Conservation (phyloP, 176 grass and related monocot genomes). For the Guadua angustifolia region DNA sequence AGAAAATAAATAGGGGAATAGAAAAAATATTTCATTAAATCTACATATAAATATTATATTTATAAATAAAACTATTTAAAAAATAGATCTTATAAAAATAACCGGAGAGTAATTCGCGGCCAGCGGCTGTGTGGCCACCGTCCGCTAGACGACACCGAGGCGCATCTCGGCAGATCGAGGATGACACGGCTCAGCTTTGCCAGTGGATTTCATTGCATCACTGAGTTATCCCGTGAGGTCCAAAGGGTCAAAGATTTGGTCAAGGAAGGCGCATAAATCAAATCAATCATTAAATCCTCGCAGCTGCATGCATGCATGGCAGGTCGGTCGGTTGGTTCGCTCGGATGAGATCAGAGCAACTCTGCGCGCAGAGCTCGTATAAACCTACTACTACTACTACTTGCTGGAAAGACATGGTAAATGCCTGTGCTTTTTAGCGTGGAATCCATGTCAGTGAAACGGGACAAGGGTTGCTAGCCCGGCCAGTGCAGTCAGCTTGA, state of each 20-base stretch:
- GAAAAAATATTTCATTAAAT: no score
- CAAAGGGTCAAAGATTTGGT: constrained; percentile 20
- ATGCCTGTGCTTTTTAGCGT: neutral
- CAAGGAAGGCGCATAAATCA: neutral
- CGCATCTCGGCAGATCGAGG: neutral
- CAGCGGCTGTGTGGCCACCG: no score
- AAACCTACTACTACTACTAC: no score
- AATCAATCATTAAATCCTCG: neutral
- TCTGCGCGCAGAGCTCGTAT: no score
- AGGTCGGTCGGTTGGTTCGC: neutral
- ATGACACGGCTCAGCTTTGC: neutral
- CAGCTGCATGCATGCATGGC: neutral
- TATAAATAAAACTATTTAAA: no score
- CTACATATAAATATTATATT: no score
- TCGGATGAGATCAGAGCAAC: neutral
- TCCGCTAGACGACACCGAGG: neutral
- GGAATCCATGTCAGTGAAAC: neutral
- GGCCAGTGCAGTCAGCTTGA: neutral
- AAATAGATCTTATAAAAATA: no score
- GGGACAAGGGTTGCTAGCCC: neutral
- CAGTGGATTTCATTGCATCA: neutral
- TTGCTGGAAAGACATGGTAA: neutral
- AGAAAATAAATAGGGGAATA: no score
- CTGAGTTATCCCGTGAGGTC: neutral
- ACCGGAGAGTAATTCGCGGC: no score